Evolutionary conservation across 78 protist genomes (phyloP).

Genomic region (Polysphondylium violaceum): DNA sequence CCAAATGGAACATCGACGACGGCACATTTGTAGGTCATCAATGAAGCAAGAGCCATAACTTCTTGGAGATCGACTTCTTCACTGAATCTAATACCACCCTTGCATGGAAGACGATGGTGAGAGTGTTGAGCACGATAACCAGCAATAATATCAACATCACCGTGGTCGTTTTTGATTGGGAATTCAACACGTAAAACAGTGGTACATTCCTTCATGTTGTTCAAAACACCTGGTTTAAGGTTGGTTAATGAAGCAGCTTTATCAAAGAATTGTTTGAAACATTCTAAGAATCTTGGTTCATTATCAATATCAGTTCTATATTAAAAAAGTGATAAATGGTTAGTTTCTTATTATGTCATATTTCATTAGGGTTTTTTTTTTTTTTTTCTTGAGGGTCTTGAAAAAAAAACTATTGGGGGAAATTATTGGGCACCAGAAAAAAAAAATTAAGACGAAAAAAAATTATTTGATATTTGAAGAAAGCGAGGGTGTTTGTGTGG

Average conservation of each 20-base stretch:
- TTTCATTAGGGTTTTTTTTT: not conserved
- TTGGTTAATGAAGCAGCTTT: conserved; percentile 85
- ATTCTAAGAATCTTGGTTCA: conserved; percentile 83
- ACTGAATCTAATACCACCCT: conserved; percentile 94
- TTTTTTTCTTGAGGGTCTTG: not conserved
- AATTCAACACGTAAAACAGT: conserved; percentile 78
- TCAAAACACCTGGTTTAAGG: conserved; percentile 80
- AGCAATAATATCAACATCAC: conserved; percentile 70
- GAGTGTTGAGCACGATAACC: conserved; percentile 95
- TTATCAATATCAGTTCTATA: conserved; percentile 75
- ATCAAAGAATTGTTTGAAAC: conserved; percentile 84
- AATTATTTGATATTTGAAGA: no score
- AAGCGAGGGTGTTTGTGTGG: not conserved
- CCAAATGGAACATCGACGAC: conserved; percentile 96
- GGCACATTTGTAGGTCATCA: conserved; percentile 96
- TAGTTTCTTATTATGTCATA: not conserved
- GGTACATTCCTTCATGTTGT: conserved; percentile 80
- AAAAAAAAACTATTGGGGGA: no score
- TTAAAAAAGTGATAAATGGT: not conserved
- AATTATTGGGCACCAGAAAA: no score
- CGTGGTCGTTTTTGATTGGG: conserved; percentile 84
- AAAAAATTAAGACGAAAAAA: no score
- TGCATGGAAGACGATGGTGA: conserved; percentile 93
- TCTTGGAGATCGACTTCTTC: conserved; percentile 90
- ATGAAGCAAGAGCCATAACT: conserved; percentile 91